Percentiles rank a stretch among this genome's conserved stretches.
Evolutionary conservation across 257 asterid species (phyloP).

Genomic region (Solanum etuberosum): DNA sequence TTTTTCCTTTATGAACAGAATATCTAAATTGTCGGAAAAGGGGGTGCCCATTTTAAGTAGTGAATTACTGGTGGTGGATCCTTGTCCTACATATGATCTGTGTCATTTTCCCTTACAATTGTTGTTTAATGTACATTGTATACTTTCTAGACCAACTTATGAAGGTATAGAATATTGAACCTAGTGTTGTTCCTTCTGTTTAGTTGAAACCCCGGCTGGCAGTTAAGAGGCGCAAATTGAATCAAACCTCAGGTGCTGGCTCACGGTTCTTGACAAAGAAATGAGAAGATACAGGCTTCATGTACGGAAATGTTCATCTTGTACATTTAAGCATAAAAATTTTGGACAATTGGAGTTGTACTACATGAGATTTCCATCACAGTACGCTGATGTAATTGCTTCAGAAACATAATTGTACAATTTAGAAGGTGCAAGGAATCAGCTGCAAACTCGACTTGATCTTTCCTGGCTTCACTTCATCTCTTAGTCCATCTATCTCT

Average conservation of each 20-base stretch:
- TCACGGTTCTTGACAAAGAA: constrained; percentile 2
- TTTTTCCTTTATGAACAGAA: background rate
- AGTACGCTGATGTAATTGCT: background rate
- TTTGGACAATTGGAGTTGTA: background rate
- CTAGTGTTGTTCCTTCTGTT: constrained; percentile 7
- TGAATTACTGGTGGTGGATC: background rate
- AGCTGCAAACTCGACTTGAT: background rate
- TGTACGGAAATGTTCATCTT: background rate
- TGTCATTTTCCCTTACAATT: background rate
- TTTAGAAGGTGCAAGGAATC: background rate
- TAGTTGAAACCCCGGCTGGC: constrained; percentile 65
- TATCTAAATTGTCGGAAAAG: background rate
- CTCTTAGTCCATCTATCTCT: background rate
- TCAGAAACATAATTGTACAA: background rate
- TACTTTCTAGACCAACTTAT: background rate
- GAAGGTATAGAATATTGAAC: background rate
- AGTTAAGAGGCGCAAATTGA: constrained; percentile 45
- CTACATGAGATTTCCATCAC: background rate
- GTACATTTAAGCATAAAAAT: background rate
- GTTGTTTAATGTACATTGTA: background rate
- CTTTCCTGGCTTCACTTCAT: background rate
- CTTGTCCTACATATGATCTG: background rate
- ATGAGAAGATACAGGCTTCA: background rate
- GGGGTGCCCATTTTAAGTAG: background rate
- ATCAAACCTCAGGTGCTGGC: constrained; percentile 18